phyloP scores from a whole-genome alignment of 176 grass and related monocot genomes.

The Luzula sylvatica region DNA sequence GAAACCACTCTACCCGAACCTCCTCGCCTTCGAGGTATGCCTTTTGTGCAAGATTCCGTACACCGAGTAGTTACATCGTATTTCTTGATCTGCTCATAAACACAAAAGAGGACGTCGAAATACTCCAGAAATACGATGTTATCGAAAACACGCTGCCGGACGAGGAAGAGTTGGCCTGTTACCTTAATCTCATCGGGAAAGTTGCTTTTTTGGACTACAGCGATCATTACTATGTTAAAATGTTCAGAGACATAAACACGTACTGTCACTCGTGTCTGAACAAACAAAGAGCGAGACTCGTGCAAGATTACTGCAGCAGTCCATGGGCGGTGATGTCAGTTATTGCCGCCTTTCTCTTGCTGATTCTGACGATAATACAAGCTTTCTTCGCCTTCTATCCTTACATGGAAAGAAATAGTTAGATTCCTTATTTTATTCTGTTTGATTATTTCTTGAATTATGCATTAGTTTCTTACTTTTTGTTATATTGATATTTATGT shows the following conservation, averaged over 20 bases:
- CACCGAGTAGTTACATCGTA: too few relatives aligned
- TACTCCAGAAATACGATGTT: background rate
- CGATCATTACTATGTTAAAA: background rate
- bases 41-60: too few relatives aligned
- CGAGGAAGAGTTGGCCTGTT: background rate
- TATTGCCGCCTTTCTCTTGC: background rate
- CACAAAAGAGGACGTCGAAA: too few relatives aligned
- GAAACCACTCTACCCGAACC: too few relatives aligned
- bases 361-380: background rate
- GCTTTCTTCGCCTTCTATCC: too few relatives aligned
- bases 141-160: background rate
- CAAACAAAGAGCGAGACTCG: background rate
- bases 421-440: too few relatives aligned
- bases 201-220: background rate
- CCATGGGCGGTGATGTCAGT: conserved; percentile 24
- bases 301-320: conserved; percentile 24
- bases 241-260: background rate
- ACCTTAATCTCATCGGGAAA: background rate
- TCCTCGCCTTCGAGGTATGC: too few relatives aligned
- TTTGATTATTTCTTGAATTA: too few relatives aligned
- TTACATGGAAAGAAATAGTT: too few relatives aligned
- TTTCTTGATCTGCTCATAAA: too few relatives aligned
- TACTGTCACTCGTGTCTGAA: background rate
- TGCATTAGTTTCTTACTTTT: too few relatives aligned
- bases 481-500: too few relatives aligned